These are phyloP conservation scores for Xylaria castorea DNA, from an alignment of 495 filamentous ascomycete genomes.

Conservation along the genomic window DNA sequence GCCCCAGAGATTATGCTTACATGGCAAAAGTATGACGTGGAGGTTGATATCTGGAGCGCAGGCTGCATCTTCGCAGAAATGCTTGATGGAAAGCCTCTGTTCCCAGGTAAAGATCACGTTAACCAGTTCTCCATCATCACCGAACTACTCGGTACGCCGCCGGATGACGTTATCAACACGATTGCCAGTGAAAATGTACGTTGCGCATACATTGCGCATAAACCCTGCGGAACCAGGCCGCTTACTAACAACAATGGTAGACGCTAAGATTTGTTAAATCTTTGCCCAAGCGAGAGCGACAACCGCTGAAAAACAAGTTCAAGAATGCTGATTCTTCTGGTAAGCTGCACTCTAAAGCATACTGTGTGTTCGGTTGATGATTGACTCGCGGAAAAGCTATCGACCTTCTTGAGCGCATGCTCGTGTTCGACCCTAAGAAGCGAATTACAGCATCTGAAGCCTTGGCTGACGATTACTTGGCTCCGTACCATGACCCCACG, in stretches of 20 bases:
- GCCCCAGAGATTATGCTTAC: constrained; percentile 99
- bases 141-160: constrained; percentile 95
- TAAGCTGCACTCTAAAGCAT: constrained; percentile 49
- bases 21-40: constrained; percentile 99
- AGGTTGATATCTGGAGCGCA: constrained; percentile 99
- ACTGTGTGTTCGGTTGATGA: not conserved
- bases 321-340: constrained; percentile 92
- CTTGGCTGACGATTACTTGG: constrained; percentile 89
- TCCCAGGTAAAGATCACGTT: constrained; percentile 99
- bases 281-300: constrained; percentile 91
- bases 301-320: constrained; percentile 90
- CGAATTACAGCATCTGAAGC: constrained; percentile 84
- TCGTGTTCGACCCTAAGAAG: constrained; percentile 95
- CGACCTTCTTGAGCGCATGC: constrained; percentile 93
- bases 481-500: constrained; percentile 95
- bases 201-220: constrained; percentile 11
- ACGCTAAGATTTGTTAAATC: constrained; percentile 97
- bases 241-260: constrained; percentile 53
- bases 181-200: constrained; percentile 98
- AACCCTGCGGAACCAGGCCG: not conserved
- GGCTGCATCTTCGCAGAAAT: constrained; percentile 99
- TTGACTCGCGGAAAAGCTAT: constrained; percentile 66
- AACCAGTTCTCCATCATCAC: constrained; percentile 99
- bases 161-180: constrained; percentile 96
- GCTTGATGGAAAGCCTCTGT: constrained; percentile 97